Percentiles rank a stretch among this genome's conserved stretches.
Conservation (phyloP, 1,284 basidiomycete species). For the Naganishia liquefaciens region DNA sequence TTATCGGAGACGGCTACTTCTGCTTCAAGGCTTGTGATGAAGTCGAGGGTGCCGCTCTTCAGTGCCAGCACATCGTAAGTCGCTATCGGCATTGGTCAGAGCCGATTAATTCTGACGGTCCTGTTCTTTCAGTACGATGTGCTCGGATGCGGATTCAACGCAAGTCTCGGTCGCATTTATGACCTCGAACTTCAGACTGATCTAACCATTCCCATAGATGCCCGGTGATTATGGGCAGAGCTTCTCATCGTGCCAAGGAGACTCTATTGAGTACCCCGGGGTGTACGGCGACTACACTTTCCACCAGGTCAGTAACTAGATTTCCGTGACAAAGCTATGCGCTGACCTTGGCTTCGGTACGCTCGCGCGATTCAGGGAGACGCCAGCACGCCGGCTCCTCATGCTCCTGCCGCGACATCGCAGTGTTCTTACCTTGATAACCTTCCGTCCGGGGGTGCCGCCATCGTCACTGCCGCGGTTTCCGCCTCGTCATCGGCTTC, state of each 20-base stretch:
- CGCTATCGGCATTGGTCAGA: slow-evolving; percentile 39
- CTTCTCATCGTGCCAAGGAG: slow-evolving; percentile 43
- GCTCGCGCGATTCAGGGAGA: not conserved
- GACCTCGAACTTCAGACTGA: not conserved
- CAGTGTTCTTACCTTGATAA: slow-evolving; percentile 52
- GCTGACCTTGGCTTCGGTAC: too few species aligned
- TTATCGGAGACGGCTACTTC: slow-evolving; percentile 57
- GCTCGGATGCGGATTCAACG: slow-evolving; percentile 22
- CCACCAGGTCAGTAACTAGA: slow-evolving; percentile 56
- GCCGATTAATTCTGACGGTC: not conserved
- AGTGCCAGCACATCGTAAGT: slow-evolving; percentile 69
- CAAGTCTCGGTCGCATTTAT: slow-evolving; percentile 57
- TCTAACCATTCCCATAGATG: slow-evolving; percentile 62
- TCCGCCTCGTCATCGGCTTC: slow-evolving; percentile 28
- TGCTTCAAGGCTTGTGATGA: slow-evolving; percentile 71
- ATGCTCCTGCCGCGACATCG: slow-evolving; percentile 62
- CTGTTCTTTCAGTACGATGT: slow-evolving; percentile 5
- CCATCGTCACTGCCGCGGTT: slow-evolving; percentile 33
- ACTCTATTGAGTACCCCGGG: slow-evolving; percentile 58
- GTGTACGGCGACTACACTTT: slow-evolving; percentile 69
- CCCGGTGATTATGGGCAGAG: slow-evolving; percentile 59
- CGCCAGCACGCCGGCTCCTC: slow-evolving; percentile 61
- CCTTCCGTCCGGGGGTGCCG: slow-evolving; percentile 42
- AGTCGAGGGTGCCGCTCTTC: slow-evolving; percentile 59
- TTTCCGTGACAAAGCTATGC: too few species aligned